Evolutionary conservation across 2,329 filamentous ascomycete species (phyloP).

Genomic region (Paraconiothyrium sp.): DNA sequence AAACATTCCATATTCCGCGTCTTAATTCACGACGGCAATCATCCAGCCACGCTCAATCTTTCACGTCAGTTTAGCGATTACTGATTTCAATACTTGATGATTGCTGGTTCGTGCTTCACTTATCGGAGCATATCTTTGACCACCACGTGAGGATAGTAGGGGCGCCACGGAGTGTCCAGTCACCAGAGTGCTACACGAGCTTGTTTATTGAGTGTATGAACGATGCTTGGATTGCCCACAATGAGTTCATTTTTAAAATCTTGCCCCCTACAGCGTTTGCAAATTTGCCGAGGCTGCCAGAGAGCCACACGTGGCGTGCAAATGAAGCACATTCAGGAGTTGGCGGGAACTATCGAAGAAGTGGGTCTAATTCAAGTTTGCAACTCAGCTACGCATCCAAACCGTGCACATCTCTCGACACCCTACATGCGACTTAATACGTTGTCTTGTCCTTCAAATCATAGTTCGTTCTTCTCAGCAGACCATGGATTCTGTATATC

Average conservation of each 20-base stretch:
- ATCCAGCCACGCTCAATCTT: not conserved
- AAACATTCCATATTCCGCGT: not conserved
- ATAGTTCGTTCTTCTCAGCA: slow-evolving; percentile 4
- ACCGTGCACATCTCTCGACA: not conserved
- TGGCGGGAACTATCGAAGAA: not conserved
- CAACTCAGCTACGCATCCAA: too few relatives aligned
- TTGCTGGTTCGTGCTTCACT: not conserved
- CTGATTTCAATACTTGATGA: not conserved
- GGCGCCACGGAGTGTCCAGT: too few relatives aligned
- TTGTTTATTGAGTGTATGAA: not conserved
- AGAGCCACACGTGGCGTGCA: too few relatives aligned
- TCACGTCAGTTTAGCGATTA: not conserved
- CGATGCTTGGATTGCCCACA: not conserved
- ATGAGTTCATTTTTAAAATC: not conserved
- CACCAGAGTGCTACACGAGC: too few relatives aligned
- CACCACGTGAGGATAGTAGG: not conserved
- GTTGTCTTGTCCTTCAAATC: not conserved
- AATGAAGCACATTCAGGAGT: not conserved
- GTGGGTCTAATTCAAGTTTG: not conserved
- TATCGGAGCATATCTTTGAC: not conserved
- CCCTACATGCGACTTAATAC: not conserved
- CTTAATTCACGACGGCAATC: not conserved
- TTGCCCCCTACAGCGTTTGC: not conserved
- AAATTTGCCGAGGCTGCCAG: not conserved
- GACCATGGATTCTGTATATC: slow-evolving; percentile 43